These are phyloP conservation scores for Neurospora terricola DNA, from an alignment of 495 filamentous ascomycete genomes.

Conservation along the genomic window DNA sequence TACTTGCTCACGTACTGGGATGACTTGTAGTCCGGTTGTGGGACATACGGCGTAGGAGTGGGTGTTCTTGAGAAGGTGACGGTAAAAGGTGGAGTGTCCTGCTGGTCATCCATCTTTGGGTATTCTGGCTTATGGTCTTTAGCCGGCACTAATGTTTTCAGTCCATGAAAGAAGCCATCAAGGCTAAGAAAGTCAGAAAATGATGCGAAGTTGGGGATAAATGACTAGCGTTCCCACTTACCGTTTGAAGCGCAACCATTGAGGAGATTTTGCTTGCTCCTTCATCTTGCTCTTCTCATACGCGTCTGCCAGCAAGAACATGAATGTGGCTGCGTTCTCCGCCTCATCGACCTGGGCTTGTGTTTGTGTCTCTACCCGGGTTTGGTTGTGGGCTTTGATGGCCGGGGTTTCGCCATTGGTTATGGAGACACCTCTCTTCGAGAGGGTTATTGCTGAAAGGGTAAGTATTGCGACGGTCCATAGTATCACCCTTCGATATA, in stretches of 20 bases:
- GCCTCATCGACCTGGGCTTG: background rate
- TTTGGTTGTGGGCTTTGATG: background rate
- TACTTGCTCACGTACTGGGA: conserved; percentile 47
- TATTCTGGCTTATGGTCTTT: conserved; percentile 64
- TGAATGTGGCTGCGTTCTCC: background rate
- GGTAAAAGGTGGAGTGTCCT: conserved; percentile 18
- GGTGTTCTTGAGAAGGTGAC: conserved; percentile 29
- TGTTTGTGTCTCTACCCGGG: background rate
- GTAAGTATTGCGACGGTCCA: conserved; percentile 24
- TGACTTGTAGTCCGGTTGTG: conserved; percentile 60
- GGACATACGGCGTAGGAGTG: conserved; percentile 51
- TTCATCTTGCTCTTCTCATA: conserved; percentile 1
- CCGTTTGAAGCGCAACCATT: conserved; percentile 35
- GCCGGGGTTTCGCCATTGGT: conserved; percentile 5
- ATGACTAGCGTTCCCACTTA: conserved; percentile 15
- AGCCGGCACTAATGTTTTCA: conserved; percentile 56
- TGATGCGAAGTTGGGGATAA: background rate
- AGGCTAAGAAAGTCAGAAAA: conserved; percentile 31
- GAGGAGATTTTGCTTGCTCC: conserved; percentile 15
- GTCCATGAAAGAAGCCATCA: conserved; percentile 69
- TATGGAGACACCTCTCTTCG: conserved; percentile 9
- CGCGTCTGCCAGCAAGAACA: background rate
- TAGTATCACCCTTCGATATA: conserved; percentile 33
- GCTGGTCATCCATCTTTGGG: conserved; percentile 38
- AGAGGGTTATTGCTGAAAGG: conserved; percentile 20